Conservation (phyloP, 257 asterid species). For the Linderniella brevidens region DNA sequence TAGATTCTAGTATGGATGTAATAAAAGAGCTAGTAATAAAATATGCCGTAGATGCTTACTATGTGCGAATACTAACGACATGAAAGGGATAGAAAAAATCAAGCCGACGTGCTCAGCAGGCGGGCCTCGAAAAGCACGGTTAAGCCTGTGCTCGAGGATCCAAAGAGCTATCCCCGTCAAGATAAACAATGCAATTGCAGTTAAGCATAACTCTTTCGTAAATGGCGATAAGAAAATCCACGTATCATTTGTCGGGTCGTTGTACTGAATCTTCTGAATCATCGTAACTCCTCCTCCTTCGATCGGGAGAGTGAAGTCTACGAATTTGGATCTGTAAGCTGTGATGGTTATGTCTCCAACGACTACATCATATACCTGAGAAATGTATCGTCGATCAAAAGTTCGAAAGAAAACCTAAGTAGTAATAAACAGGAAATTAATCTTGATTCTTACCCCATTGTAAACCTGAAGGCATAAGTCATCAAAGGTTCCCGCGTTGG, state of each 20-base stretch:
- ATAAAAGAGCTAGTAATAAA: too few species aligned
- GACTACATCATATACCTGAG: slow-evolving; percentile 17
- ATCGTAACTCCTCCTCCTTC: slow-evolving; percentile 21
- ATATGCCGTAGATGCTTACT: slow-evolving; percentile 12
- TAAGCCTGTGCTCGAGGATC: slow-evolving; percentile 29
- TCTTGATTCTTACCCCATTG: slow-evolving; percentile 8
- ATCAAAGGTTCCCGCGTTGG: slow-evolving; percentile 7
- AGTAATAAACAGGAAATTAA: slow-evolving; percentile 5
- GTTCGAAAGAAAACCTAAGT: too few species aligned
- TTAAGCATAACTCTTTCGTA: slow-evolving; percentile 18
- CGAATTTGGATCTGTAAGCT: slow-evolving; percentile 15
- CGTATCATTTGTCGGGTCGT: slow-evolving; percentile 6
- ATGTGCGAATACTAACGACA: slow-evolving; percentile 24
- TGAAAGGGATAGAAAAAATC: slow-evolving; percentile 30
- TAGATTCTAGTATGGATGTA: too few species aligned
- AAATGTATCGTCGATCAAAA: too few species aligned
- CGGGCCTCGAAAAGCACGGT: slow-evolving; percentile 25
- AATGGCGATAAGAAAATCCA: slow-evolving; percentile 28
- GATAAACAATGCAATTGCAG: slow-evolving; percentile 16
- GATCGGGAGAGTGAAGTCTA: slow-evolving; percentile 28
- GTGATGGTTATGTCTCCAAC: slow-evolving; percentile 33
- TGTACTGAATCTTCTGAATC: slow-evolving; percentile 10
- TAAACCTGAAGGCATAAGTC: slow-evolving; percentile 8
- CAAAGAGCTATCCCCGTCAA: slow-evolving; percentile 22
- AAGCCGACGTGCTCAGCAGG: slow-evolving; percentile 23